Conservation (phyloP, 2,329 filamentous ascomycete species). For the Nannizziopsis barbatae region DNA sequence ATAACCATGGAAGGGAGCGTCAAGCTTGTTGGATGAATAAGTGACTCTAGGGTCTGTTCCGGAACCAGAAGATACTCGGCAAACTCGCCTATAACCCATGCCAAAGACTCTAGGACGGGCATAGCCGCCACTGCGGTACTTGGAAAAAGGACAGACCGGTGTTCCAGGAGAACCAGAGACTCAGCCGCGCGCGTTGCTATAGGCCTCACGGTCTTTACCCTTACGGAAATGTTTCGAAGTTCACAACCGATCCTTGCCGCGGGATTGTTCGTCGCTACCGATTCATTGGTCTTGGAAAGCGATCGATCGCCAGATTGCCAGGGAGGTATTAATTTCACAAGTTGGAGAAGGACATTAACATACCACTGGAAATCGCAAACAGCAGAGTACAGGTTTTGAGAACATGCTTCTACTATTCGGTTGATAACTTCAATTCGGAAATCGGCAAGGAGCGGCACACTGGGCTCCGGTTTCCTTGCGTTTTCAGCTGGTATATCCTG, state of each 20-base stretch:
- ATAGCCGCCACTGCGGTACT: constrained; percentile 40
- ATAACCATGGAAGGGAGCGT: constrained; percentile 54
- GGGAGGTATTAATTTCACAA: constrained; percentile 53
- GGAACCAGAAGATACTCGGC: constrained; percentile 58
- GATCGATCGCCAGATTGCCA: constrained; percentile 15
- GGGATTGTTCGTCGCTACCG: constrained; percentile 19
- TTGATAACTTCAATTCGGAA: constrained; percentile 75
- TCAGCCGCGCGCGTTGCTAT: constrained; percentile 78
- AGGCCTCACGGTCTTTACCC: constrained; percentile 70
- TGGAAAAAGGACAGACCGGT: constrained; percentile 47
- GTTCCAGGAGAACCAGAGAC: constrained; percentile 52
- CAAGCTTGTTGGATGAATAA: constrained; percentile 57
- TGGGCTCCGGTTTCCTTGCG: constrained; percentile 41
- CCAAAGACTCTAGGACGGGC: constrained; percentile 61
- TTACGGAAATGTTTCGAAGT: constrained; percentile 78
- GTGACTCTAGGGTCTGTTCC: constrained; percentile 58
- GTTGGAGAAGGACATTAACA: constrained; percentile 74
- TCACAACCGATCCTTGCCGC: constrained; percentile 60
- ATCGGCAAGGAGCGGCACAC: constrained; percentile 64
- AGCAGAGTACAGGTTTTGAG: constrained; percentile 74
- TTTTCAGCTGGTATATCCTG: constrained; percentile 45
- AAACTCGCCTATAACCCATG: constrained; percentile 86
- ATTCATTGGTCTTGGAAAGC: constrained; percentile 15
- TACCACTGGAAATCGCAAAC: constrained; percentile 96
- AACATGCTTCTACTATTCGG: constrained; percentile 79